Evolutionary conservation across 2,329 filamentous ascomycete species (phyloP).

Genomic region (Sarocladium kiliense): DNA sequence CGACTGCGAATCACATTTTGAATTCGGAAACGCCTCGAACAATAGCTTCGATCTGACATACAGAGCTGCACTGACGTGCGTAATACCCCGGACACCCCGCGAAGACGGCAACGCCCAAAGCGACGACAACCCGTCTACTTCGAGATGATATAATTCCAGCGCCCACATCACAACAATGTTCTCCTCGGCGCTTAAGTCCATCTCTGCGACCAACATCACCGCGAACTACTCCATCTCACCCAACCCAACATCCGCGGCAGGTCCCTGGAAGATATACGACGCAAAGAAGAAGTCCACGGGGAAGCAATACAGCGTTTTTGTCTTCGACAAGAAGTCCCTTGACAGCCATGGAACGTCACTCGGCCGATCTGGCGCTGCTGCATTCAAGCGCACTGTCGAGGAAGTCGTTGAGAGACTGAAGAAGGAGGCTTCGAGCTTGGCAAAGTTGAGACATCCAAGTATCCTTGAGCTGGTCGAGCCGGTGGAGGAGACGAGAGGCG

Average conservation of each 20-base stretch:
- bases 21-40: background rate
- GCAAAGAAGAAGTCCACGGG: constrained; percentile 94
- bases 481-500: constrained; percentile 86
- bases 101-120: background rate
- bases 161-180: constrained; percentile 63
- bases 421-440: constrained; percentile 85
- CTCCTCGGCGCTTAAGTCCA: constrained; percentile 87
- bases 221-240: constrained; percentile 83
- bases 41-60: background rate
- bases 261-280: constrained; percentile 96
- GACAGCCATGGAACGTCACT: constrained; percentile 48
- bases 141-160: constrained; percentile 7
- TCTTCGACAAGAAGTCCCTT: constrained; percentile 86
- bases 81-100: background rate
- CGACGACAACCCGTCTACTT: background rate
- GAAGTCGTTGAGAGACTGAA: constrained; percentile 88
- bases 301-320: constrained; percentile 84
- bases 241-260: constrained; percentile 71
- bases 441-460: constrained; percentile 83
- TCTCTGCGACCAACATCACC: constrained; percentile 83
- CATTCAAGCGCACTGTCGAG: constrained; percentile 75
- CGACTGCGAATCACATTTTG: background rate
- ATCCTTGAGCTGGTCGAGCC: constrained; percentile 91
- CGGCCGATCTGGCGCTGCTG: constrained; percentile 46
- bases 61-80: too few relatives aligned